A percentile compares a stretch with the other conserved stretches of the same genome.
These are phyloP conservation scores for Berkeleyomyces basicola DNA, from an alignment of 2,329 filamentous ascomycete genomes.

Conservation along the genomic window DNA sequence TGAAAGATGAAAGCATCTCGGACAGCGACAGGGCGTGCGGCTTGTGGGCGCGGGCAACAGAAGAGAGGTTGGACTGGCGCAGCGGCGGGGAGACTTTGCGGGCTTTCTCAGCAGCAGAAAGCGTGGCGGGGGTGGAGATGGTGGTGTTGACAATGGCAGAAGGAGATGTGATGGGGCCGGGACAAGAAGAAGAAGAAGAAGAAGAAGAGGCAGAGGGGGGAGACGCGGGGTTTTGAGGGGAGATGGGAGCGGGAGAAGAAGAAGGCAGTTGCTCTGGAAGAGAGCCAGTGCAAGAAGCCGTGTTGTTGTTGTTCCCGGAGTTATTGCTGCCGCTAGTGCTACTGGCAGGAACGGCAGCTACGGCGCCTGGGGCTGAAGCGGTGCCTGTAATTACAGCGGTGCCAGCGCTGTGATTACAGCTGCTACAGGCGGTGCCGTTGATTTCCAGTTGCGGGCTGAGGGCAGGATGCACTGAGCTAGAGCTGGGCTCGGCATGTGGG, in stretches of 20 bases:
- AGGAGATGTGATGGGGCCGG: neutral
- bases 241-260: neutral
- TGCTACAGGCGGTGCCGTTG: conserved; percentile 17
- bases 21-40: conserved; percentile 46
- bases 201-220: neutral
- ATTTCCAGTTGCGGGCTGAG: conserved; percentile 21
- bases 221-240: neutral
- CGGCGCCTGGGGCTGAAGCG: conserved; percentile 16
- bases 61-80: conserved; percentile 63
- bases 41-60: conserved; percentile 42
- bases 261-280: conserved; percentile 16
- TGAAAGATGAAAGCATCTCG: conserved; percentile 36
- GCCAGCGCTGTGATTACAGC: conserved; percentile 13
- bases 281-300: neutral
- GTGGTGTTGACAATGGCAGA: conserved; percentile 6
- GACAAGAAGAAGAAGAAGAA: neutral
- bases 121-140: conserved; percentile 15
- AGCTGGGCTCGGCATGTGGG: neutral
- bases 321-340: conserved; percentile 16
- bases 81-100: conserved; percentile 24
- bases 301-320: conserved; percentile 15
- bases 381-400: conserved; percentile 14
- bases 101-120: conserved; percentile 16
- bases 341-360: conserved; percentile 10
- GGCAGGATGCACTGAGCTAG: conserved; percentile 31